A percentile compares a stretch with the other conserved stretches of the same genome.
Evolutionary conservation across 305 asterid genomes (phyloP).

Genomic region (Fraxinus greggii): DNA sequence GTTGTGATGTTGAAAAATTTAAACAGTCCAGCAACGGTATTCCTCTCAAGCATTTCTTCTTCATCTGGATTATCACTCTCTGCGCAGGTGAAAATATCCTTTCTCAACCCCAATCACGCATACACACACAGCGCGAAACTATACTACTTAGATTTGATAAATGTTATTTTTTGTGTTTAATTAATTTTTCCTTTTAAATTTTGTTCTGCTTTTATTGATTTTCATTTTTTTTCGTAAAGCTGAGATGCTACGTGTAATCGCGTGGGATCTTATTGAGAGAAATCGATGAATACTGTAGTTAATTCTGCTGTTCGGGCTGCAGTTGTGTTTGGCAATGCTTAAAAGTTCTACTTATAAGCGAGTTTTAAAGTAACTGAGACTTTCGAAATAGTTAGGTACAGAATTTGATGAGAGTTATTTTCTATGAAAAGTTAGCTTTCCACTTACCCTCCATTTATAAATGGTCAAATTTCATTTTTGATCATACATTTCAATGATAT

Average conservation of each 20-base stretch:
- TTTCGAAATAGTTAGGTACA: background rate
- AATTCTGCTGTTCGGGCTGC: background rate
- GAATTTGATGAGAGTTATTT: background rate
- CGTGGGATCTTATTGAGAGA: background rate
- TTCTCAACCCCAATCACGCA: background rate
- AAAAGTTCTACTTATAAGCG: background rate
- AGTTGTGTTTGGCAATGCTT: background rate
- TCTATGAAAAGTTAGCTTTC: background rate
- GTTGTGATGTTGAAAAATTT: conserved; percentile 43
- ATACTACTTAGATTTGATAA: background rate
- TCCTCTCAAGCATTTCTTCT: conserved; percentile 46
- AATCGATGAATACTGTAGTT: background rate
- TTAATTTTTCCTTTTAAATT: background rate
- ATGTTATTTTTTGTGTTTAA: background rate
- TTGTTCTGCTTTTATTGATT: background rate
- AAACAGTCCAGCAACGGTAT: conserved; percentile 34
- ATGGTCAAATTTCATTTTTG: too few species aligned
- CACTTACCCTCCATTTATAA: background rate
- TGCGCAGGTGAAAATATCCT: conserved; percentile 40
- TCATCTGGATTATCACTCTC: conserved; percentile 54
- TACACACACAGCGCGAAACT: background rate
- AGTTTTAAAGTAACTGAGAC: background rate
- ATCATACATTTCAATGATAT: too few species aligned
- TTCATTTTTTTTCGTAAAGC: background rate
- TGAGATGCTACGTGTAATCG: background rate